These are phyloP conservation scores for Onygena corvina DNA, from an alignment of 2,329 filamentous ascomycete species.

Conservation along the genomic window DNA sequence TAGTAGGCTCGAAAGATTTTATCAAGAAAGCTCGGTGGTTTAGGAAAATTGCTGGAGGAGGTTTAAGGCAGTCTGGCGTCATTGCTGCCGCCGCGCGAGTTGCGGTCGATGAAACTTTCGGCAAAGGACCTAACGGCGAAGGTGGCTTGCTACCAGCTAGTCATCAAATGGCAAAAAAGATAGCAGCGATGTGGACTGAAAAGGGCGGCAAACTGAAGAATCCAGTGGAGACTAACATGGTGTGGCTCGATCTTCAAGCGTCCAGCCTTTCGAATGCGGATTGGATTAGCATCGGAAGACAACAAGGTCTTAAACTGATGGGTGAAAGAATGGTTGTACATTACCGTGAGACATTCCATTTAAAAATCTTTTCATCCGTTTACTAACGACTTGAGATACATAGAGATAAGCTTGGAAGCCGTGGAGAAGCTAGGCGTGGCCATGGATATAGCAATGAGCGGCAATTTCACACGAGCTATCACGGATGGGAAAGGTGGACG, in stretches of 20 bases:
- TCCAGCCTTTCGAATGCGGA: slow-evolving; percentile 43
- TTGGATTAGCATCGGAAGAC: slow-evolving; percentile 44
- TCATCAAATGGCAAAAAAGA: slow-evolving; percentile 50
- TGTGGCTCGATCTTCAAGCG: slow-evolving; percentile 63
- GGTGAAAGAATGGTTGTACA: slow-evolving; percentile 55
- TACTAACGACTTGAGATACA: slow-evolving; percentile 13
- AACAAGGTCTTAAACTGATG: slow-evolving; percentile 45
- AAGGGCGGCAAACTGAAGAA: slow-evolving; percentile 56
- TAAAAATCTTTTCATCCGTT: background rate
- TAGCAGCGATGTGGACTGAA: slow-evolving; percentile 54
- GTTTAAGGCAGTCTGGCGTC: slow-evolving; percentile 63
- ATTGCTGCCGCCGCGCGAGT: slow-evolving; percentile 63
- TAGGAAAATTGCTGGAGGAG: slow-evolving; percentile 69
- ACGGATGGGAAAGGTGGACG: background rate
- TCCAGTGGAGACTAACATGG: slow-evolving; percentile 82
- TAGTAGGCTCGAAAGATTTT: slow-evolving; percentile 49
- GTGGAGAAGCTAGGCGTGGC: slow-evolving; percentile 20
- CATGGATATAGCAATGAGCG: slow-evolving; percentile 19
- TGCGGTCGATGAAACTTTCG: slow-evolving; percentile 69
- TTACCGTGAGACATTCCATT: slow-evolving; percentile 45
- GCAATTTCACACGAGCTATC: background rate
- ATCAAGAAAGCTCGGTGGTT: slow-evolving; percentile 62
- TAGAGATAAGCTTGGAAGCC: slow-evolving; percentile 34
- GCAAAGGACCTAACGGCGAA: slow-evolving; percentile 43
- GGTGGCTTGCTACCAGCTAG: slow-evolving; percentile 50